Percentiles rank a stretch among this genome's conserved stretches.
Conservation (phyloP, 176 grass and related monocot species). For the Musa troglodytarum region DNA sequence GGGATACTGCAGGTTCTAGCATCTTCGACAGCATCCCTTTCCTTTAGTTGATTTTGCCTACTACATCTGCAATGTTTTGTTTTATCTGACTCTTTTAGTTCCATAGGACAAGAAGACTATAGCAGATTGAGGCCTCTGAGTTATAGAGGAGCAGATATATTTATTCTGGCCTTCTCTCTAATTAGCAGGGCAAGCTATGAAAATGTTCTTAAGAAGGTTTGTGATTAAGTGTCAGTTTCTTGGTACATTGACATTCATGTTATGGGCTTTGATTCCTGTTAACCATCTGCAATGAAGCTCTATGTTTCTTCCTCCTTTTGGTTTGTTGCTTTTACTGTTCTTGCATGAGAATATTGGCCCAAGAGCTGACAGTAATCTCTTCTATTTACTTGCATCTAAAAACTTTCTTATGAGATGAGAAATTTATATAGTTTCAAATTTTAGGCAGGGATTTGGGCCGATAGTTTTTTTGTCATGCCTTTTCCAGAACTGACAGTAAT, state of each 20-base stretch:
- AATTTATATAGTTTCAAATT: no score
- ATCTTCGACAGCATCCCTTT: not conserved
- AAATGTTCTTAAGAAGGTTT: constrained; percentile 89
- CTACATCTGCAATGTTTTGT: not conserved
- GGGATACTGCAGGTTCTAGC: constrained; percentile 36
- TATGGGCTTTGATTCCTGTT: not conserved
- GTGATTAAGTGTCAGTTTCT: not conserved
- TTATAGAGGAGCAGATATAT: constrained; percentile 7
- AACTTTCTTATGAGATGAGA: no score
- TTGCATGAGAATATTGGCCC: no score
- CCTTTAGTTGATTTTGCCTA: not conserved
- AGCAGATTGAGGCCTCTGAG: constrained; percentile 7
- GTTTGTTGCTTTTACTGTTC: no score
- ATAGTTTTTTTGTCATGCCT: no score
- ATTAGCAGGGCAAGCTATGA: constrained; percentile 6
- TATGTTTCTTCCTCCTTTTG: no score
- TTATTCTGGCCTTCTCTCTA: constrained; percentile 9
- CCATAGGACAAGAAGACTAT: not conserved
- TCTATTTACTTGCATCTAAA: no score
- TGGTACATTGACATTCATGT: not conserved
- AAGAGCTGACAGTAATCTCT: no score
- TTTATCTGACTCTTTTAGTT: not conserved
- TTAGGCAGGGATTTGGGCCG: no score
- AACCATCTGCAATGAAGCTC: no score
- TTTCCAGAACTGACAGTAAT: no score